Conservation (phyloP, 202 grass and related monocot species). For the Panicum hallii region DNA sequence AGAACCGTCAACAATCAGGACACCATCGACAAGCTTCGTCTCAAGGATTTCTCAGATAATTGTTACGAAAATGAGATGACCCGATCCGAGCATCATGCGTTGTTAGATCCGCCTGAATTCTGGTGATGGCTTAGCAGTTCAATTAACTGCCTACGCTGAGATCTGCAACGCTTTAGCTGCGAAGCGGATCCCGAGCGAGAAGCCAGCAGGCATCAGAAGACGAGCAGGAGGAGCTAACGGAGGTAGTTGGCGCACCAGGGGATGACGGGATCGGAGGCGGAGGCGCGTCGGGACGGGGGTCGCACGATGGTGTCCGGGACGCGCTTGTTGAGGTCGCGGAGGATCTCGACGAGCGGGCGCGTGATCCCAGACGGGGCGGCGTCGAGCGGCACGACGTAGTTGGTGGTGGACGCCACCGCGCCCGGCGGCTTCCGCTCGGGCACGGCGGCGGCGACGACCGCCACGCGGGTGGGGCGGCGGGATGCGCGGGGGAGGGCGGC, state of each 20-base stretch:
- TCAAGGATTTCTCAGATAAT: not conserved
- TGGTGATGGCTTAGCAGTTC: not conserved
- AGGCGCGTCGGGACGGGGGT: conserved; percentile 29
- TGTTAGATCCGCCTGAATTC: conserved; percentile 25
- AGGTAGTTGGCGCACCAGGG: conserved; percentile 52
- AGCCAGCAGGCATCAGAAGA: not conserved
- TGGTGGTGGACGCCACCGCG: conserved; percentile 50
- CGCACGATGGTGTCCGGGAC: conserved; percentile 86
- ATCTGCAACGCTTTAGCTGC: not conserved
- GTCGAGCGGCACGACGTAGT: conserved; percentile 89
- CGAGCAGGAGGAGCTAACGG: not conserved
- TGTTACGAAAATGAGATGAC: not conserved
- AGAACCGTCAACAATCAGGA: not conserved
- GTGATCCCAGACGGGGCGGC: conserved; percentile 78
- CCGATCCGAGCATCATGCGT: not conserved
- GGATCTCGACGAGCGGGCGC: conserved; percentile 94
- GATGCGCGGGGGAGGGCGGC: not conserved
- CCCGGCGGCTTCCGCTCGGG: not conserved
- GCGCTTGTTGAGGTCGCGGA: conserved; percentile 98
- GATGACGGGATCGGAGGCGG: conserved; percentile 57
- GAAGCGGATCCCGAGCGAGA: not conserved
- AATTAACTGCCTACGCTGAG: not conserved
- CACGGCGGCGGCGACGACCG: not conserved
- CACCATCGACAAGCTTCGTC: not conserved
- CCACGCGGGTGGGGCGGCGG: not conserved